Conservation (phyloP, 176 grass and related monocot species). For the Phyllostachys edulis region DNA sequence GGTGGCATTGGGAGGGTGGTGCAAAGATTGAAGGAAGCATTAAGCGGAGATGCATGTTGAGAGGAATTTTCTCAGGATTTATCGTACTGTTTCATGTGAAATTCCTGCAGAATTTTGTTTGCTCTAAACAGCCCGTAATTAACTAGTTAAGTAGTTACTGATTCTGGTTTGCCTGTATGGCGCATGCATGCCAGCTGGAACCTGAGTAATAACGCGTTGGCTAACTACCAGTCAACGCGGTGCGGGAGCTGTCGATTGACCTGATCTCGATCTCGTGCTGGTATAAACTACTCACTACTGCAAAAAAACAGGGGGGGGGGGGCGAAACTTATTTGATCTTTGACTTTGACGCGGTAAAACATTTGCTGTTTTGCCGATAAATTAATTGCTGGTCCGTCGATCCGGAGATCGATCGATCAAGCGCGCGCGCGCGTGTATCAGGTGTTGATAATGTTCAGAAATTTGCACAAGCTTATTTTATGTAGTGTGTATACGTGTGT, state of each 20-base stretch:
- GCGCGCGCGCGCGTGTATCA: not conserved
- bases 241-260: not conserved
- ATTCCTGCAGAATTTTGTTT: not conserved
- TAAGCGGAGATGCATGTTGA: slow-evolving; percentile 4
- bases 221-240: not conserved
- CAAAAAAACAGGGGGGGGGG: too few species aligned
- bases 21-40: slow-evolving; percentile 34
- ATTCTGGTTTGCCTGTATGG: not conserved
- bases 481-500: not conserved
- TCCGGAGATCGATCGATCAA: not conserved
- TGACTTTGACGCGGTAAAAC: slow-evolving; percentile 25
- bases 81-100: not conserved
- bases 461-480: not conserved
- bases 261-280: not conserved
- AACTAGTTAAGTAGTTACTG: not conserved
- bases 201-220: not conserved
- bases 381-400: not conserved
- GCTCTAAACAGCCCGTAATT: not conserved
- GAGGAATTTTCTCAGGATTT: not conserved
- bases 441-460: not conserved
- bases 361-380: not conserved
- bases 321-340: not conserved
- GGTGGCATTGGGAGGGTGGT: slow-evolving; percentile 45
- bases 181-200: slow-evolving; percentile 11
- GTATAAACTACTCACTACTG: not conserved